Evolutionary conservation across 306 rosid species (phyloP), one percentile per base, ranked within the genome.

Genomic region (Trifolium fragiferum): DNA sequence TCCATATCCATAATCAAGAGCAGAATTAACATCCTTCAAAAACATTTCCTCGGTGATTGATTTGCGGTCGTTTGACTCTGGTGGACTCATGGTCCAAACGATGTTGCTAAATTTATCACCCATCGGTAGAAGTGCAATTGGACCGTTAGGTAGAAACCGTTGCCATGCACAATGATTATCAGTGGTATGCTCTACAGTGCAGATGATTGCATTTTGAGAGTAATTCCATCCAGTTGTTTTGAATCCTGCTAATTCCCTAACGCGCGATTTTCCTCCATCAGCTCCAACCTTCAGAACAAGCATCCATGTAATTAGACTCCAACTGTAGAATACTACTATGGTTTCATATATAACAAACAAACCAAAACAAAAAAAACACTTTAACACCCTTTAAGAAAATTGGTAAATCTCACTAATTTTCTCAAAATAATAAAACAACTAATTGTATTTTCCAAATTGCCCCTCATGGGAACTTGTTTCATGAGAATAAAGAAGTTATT

Each of bases 11-110:
- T 85, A 59, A 83, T 94, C 93, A 51, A 91, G 57, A 68, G 97
- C 98, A 80, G 72, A 54, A 76, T 90, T 91, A 43, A 87, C 79
- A 23, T 86, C 90, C 76, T 90, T 80, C 76, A 90, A 76, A 87
- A 91, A 91, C 16, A 70, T 88, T 66, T 84, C 93, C 78, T 74
- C 89, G 0, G 58, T 51, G 77, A 86, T 83, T 59, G 80, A 72
- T 81, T 88, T 91, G 47, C 89, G 86, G 58, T 81, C 55, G 13
- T 61, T 51, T 40, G 97, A 90, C 73, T 90, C 98, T 47, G 87
- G 50, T 7, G 98, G 95, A 70, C 80, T 90, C 97, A 94, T 91
- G 54, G 95, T 94, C 98, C 97, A 94, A 70, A 94, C 98, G 78
- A 94, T 89, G 71, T 94, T 94, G 79, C 98, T 90, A 58, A 76